Evolutionary conservation across 1,284 basidiomycete species (phyloP), one percentile per base, ranked within the genome.

Genomic region (Leccinum fallax): DNA sequence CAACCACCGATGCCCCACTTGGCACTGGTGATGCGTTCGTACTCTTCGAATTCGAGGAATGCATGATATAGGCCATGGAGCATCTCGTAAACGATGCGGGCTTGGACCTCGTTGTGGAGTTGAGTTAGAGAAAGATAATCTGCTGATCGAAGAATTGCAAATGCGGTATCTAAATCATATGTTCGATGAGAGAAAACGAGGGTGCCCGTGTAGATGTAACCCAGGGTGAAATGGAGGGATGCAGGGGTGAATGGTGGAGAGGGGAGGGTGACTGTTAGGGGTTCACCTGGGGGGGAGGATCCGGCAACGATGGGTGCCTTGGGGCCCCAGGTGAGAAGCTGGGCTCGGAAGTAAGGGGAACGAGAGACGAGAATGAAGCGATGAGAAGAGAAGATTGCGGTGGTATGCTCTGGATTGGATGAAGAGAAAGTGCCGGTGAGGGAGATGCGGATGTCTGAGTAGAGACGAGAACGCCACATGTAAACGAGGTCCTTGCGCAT

Each of bases 171-270:
- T 63, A 98, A 86, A 78, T 98, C 95, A 75, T 95, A 97, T 0
- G 92, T 90, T 19, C 97, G 84, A 71, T 97, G 93, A 4, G 94
- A 95, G 73, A 98, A 97, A 53, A 90, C 83, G 56, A 99, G 88
- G 6, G 94, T 96, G 51, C 97, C 97, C 11, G 95, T 94, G 73
- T 98, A 98, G 58, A 96, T 84, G 76, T 90, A 96, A 15, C 96
- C 96, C 30, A 99, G 86, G 28, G 94, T 94, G 73, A 98, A 98
- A 75, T 98, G 95, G 3, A 97, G 81, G 0, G 95, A 93, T 0
- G 95, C 93, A 0, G 96, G 93, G 0, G 97, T 97, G 77, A 98
- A 98, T 0, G 96, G 96, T 0, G 96, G 95, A 0, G 91, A 94
- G 1, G 94, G 93, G 3, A 97, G 84, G 0, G 83, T 86, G 26